Base-by-base conservation (phyloP, 345 rosid genomes). In the Eucalyptus marginata region DNA sequence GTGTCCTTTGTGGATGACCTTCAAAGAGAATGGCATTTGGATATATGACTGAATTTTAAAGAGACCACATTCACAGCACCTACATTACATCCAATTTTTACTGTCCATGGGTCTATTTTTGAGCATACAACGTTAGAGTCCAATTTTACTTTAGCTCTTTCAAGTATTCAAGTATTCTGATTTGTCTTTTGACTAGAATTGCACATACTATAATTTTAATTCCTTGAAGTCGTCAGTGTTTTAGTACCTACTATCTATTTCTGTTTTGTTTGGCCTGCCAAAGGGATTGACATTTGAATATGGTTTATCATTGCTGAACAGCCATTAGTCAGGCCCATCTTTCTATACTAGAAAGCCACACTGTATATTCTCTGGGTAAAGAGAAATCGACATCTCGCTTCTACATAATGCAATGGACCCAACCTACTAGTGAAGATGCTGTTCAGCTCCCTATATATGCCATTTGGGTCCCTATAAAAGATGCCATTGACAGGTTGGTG, bases 361-460 rank as follows among this genome's bases (percentile, higher is more conserved):
- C 91, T 79, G 93, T 93, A 24, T 91, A 87, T 51, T 95, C 96
- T 40, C 86, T 94, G 89, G 91, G 92, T 80, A 91, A 92, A 92
- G 95, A 92, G 87, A 94, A 93, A 93, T 92, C 95, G 18, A 80
- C 91, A 7, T 62, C 91, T 49, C 89, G 92, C 49, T 94, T 95
- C 89, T 95, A 94, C 92, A 92, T 94, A 88, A 89, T 95, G 94
- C 93, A 93, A 79, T 90, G 93, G 92, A 88, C 86, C 87, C 89
- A 90, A 76, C 31, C 89, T 81, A 90, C 89, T 43, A 46, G 86
- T 7, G 90, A 87, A 24, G 86, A 88, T 88, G 49, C 86, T 66
- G 87, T 89, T 81, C 90, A 89, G 86, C 56, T 89, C 40, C 93
- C 96, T 15, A 87, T 94, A 2, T 95, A 93, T 87, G 89, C 86